Conservation (phyloP, 139 green algal species). For the Coccomyxa sp. region DNA sequence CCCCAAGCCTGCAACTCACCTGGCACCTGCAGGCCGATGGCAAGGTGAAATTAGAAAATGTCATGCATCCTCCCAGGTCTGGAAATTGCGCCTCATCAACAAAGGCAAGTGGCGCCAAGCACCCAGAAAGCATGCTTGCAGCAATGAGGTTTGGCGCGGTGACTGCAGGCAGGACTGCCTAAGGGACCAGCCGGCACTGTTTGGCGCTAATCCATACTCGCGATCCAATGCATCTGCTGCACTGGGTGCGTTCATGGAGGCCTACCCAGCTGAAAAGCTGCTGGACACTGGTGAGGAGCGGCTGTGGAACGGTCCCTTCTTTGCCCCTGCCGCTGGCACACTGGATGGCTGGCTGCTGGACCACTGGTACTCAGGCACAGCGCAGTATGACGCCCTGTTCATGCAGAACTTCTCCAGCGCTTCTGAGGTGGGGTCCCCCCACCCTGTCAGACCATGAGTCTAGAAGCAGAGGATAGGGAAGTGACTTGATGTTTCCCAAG, state of each 20-base stretch:
- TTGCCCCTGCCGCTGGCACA: slow-evolving; percentile 25
- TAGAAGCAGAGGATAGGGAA: too few relatives aligned
- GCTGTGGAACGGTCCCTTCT: slow-evolving; percentile 12
- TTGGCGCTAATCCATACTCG: slow-evolving; percentile 11
- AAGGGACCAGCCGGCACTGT: slow-evolving; percentile 3
- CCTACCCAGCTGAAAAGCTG: slow-evolving; percentile 3
- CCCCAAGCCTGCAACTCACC: too few relatives aligned
- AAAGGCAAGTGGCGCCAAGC: too few relatives aligned
- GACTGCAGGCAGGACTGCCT: slow-evolving; percentile 4
- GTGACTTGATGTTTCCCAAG: neutral
- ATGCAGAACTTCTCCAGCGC: slow-evolving; percentile 32
- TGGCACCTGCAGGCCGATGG: too few relatives aligned
- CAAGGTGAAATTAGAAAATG: too few relatives aligned
- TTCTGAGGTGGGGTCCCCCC: neutral
- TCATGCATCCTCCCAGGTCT: too few relatives aligned
- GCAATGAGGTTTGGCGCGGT: neutral
- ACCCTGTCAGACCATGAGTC: too few relatives aligned
- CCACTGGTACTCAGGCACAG: slow-evolving; percentile 37
- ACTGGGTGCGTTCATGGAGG: neutral
- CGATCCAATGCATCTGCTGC: slow-evolving; percentile 1
- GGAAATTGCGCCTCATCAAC: too few relatives aligned
- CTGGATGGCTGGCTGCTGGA: slow-evolving; percentile 62
- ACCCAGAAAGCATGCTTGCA: neutral
- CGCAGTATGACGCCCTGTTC: slow-evolving; percentile 56
- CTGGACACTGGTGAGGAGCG: slow-evolving; percentile 3